These are phyloP conservation scores for Chalciporus piperatus DNA, from an alignment of 768 basidiomycete species.

Conservation along the genomic window DNA sequence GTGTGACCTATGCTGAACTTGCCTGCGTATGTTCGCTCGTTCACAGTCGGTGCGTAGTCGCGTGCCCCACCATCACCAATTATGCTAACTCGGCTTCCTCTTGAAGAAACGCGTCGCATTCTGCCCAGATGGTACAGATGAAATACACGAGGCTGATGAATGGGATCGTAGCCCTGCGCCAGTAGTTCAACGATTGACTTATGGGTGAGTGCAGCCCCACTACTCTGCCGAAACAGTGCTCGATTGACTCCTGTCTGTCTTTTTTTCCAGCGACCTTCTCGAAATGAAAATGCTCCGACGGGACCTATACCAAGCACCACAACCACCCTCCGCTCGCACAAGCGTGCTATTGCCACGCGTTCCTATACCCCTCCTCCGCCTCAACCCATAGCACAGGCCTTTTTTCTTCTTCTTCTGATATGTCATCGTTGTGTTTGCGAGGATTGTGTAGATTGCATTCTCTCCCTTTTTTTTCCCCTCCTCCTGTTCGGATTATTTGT, in stretches of 20 bases:
- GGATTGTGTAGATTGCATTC: neutral
- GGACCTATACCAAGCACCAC: conserved; percentile 57
- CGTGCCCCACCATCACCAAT: neutral
- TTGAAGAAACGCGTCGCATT: conserved; percentile 61
- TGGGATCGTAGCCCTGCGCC: conserved; percentile 78
- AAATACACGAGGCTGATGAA: conserved; percentile 67
- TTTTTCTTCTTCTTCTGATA: no score
- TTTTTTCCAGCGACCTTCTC: conserved; percentile 49
- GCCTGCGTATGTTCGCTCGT: neutral
- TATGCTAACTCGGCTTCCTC: neutral
- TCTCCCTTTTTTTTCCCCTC: neutral
- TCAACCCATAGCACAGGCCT: conserved; percentile 32
- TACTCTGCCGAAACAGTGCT: neutral
- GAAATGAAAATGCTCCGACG: conserved; percentile 70
- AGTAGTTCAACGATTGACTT: conserved; percentile 58
- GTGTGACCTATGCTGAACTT: neutral
- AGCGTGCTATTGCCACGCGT: conserved; percentile 50
- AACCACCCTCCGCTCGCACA: conserved; percentile 39
- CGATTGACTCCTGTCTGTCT: neutral
- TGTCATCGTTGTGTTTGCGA: neutral
- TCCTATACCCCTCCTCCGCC: conserved; percentile 62
- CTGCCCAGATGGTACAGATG: conserved; percentile 49
- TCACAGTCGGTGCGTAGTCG: conserved; percentile 12
- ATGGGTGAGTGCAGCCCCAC: conserved; percentile 51
- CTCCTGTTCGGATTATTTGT: neutral